Percentiles rank a stretch among this genome's conserved stretches.
These are phyloP conservation scores for Maudiozyma barnettii DNA, from an alignment of 805 yeast genomes.

Conservation along the genomic window DNA sequence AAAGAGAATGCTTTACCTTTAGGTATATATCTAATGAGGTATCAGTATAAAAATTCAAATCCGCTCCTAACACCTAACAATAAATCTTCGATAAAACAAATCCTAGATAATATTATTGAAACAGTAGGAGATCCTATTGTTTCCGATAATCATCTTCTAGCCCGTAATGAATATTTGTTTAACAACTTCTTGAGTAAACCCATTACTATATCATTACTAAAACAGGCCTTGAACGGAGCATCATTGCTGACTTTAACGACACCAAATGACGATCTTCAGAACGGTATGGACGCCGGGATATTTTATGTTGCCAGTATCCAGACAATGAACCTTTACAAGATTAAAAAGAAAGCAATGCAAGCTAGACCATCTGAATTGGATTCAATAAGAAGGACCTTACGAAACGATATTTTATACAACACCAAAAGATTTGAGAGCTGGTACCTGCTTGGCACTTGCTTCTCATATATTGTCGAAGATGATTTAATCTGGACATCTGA, in stretches of 20 bases:
- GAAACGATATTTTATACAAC: slow-evolving; percentile 57
- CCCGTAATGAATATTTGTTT: slow-evolving; percentile 38
- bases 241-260: slow-evolving; percentile 22
- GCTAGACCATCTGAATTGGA: slow-evolving; percentile 77
- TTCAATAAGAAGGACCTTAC: slow-evolving; percentile 55
- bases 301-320: slow-evolving; percentile 34
- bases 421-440: slow-evolving; percentile 73
- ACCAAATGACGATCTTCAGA: slow-evolving; percentile 34
- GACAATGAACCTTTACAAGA: slow-evolving; percentile 31
- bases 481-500: slow-evolving; percentile 91
- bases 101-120: slow-evolving; percentile 62
- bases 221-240: slow-evolving; percentile 45
- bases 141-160: slow-evolving; percentile 34
- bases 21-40: slow-evolving; percentile 27
- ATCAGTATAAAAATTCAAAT: slow-evolving; percentile 40
- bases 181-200: slow-evolving; percentile 40
- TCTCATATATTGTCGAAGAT: slow-evolving; percentile 71
- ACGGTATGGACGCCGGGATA: slow-evolving; percentile 54
- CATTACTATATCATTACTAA: slow-evolving; percentile 37
- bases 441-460: slow-evolving; percentile 75
- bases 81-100: slow-evolving; percentile 58
- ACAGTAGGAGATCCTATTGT: slow-evolving; percentile 58
- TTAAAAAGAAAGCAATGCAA: slow-evolving; percentile 67
- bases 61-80: slow-evolving; percentile 49
- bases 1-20: slow-evolving; percentile 22